A percentile compares a stretch with the other conserved stretches of the same genome.
phyloP scores from a whole-genome alignment of 1,284 basidiomycete genomes.

The Neotropicomus parvogracilis region DNA sequence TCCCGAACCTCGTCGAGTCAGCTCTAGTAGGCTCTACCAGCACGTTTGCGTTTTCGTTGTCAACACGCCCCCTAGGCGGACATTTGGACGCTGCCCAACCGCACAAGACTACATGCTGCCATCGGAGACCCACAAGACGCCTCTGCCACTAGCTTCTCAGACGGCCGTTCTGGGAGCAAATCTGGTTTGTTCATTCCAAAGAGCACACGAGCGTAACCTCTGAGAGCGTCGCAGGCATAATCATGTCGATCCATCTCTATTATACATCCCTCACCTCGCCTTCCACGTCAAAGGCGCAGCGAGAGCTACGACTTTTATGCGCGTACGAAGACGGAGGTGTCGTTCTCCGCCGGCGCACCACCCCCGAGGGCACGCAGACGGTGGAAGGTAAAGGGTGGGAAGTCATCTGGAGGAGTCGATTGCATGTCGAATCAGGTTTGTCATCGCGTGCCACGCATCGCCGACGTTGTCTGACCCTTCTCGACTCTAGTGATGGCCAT shows the following conservation, averaged over 20 bases:
- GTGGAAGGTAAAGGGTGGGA: constrained; percentile 75
- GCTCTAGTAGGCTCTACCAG: constrained; percentile 54
- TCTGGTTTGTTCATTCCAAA: constrained; percentile 25
- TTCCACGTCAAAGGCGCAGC: constrained; percentile 31
- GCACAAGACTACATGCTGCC: constrained; percentile 72
- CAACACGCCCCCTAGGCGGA: constrained; percentile 55
- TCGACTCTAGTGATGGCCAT: constrained; percentile 79
- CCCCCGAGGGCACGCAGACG: constrained; percentile 41
- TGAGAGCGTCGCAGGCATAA: constrained; percentile 53
- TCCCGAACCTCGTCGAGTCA: constrained; percentile 87
- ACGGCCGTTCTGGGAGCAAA: constrained; percentile 41
- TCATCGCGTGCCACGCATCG: constrained; percentile 6
- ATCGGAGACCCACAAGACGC: constrained; percentile 54
- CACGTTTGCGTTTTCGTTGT: constrained; percentile 1
- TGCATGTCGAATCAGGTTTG: constrained; percentile 78
- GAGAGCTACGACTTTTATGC: constrained; percentile 55
- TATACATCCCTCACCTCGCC: constrained; percentile 29
- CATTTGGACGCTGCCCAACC: constrained; percentile 67
- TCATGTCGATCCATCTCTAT: constrained; percentile 81
- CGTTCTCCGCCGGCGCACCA: constrained; percentile 52
- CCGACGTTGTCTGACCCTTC: background rate
- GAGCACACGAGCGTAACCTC: background rate
- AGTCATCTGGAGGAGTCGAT: constrained; percentile 60
- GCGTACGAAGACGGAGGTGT: constrained; percentile 84
- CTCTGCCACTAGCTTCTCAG: constrained; percentile 31